Conservation (phyloP, 805 yeast species). For the Saccharomycopsis amapae region DNA sequence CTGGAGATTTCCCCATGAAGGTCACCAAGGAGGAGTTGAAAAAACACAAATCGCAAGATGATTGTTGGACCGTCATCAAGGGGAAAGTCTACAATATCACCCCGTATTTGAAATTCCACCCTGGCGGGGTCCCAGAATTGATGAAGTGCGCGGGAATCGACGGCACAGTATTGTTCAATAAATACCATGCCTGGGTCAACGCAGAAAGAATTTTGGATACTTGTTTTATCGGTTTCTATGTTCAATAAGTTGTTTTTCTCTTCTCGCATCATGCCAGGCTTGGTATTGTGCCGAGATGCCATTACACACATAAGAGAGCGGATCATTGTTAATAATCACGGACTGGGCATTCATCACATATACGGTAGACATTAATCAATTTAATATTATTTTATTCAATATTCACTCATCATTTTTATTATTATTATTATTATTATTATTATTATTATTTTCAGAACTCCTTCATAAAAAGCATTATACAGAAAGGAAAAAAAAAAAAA, state of each 20-base stretch:
- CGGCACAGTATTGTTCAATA: conserved; percentile 67
- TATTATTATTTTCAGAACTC: no score
- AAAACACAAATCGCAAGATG: conserved; percentile 51
- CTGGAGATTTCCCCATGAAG: conserved; percentile 48
- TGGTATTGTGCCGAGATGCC: no score
- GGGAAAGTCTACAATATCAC: conserved; percentile 85
- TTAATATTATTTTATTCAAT: no score
- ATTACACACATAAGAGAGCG: no score
- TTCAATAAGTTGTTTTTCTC: conserved; percentile 11
- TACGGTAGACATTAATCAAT: no score
- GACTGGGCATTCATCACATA: no score
- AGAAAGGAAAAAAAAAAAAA: no score
- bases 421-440: no score
- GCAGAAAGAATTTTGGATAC: conserved; percentile 72
- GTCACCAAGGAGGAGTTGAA: conserved; percentile 52
- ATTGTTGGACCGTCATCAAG: conserved; percentile 80
- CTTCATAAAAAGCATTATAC: no score
- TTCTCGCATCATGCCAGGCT: no score
- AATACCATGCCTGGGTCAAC: conserved; percentile 77
- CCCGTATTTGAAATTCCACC: conserved; percentile 77
- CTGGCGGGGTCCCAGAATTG: conserved; percentile 82
- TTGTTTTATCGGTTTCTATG: conserved; percentile 63
- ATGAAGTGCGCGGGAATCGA: conserved; percentile 78
- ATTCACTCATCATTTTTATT: not conserved
- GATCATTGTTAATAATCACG: no score